phyloP scores from a whole-genome alignment of 2,329 filamentous ascomycete species.

The Colletotrichum tropicicola region DNA sequence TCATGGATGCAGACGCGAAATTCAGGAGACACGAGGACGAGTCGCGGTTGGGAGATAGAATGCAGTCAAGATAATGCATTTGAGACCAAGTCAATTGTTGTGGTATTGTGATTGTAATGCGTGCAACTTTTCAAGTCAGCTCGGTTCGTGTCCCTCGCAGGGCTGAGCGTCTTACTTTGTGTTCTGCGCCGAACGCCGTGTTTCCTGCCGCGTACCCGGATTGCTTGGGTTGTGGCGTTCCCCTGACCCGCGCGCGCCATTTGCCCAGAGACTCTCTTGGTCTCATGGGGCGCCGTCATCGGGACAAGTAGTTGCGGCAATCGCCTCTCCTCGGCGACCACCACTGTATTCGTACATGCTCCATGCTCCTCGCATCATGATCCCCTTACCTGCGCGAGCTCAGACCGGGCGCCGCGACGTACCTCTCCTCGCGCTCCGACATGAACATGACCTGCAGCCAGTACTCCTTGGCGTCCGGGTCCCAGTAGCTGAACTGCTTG shows the following conservation, averaged over 20 bases:
- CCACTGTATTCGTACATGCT: background rate
- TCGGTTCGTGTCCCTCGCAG: background rate
- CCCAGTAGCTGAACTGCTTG: slow-evolving; percentile 93
- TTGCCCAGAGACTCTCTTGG: too few species aligned
- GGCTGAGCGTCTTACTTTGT: slow-evolving; percentile 1
- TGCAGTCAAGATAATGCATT: slow-evolving; percentile 24
- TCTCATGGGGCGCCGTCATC: too few species aligned
- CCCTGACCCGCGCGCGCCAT: too few species aligned
- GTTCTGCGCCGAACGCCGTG: slow-evolving; percentile 20
- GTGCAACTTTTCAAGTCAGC: background rate
- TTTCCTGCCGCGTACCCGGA: background rate
- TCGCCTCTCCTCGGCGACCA: too few species aligned
- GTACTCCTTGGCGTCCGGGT: slow-evolving; percentile 94
- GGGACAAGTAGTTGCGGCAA: too few species aligned
- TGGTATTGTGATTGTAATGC: background rate
- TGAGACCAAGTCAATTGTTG: slow-evolving; percentile 1
- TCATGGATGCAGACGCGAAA: slow-evolving; percentile 13
- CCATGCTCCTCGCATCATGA: background rate
- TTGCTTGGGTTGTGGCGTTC: too few species aligned
- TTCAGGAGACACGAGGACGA: slow-evolving; percentile 23
- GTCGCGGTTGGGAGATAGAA: slow-evolving; percentile 11
- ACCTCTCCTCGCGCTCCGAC: slow-evolving; percentile 96
- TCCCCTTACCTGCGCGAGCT: slow-evolving; percentile 53
- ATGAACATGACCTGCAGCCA: slow-evolving; percentile 99
- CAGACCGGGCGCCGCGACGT: slow-evolving; percentile 71